These are phyloP conservation scores for Saccharum spontaneum DNA, from an alignment of 176 grass and related monocot genomes.

Conservation along the genomic window DNA sequence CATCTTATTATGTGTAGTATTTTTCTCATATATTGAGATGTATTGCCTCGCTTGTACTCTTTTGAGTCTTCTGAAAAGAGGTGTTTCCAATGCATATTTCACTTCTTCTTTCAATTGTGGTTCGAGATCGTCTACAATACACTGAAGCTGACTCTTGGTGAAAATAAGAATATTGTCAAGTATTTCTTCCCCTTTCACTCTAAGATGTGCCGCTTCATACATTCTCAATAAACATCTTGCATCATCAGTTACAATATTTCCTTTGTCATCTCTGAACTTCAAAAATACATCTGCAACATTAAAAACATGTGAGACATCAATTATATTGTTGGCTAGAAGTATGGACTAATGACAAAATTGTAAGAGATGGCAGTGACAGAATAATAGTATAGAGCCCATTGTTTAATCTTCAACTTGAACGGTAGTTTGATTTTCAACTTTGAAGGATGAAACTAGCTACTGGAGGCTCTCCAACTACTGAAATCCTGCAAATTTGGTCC, in stretches of 20 bases:
- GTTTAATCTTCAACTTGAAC: not conserved
- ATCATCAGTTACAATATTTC: constrained; percentile 33
- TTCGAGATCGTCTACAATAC: not conserved
- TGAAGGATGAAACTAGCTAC: not conserved
- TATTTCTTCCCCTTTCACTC: constrained; percentile 32
- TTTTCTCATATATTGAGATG: not conserved
- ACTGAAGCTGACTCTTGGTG: not conserved
- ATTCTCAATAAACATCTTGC: constrained; percentile 25
- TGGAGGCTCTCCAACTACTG: not conserved
- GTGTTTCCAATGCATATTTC: not conserved
- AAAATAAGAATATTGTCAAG: constrained; percentile 17
- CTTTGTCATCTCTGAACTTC: constrained; percentile 37
- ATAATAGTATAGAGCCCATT: not conserved
- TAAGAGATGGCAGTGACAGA: not conserved
- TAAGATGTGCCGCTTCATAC: constrained; percentile 43
- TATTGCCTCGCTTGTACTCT: not conserved
- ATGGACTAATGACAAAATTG: not conserved
- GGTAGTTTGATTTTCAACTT: not conserved
- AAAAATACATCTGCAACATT: constrained; percentile 33
- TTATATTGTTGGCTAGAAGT: not conserved
- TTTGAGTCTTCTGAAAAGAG: not conserved
- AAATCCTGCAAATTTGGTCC: not conserved
- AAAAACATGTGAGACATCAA: not conserved
- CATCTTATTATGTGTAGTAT: not conserved
- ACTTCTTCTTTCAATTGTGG: not conserved